These are phyloP conservation scores for Thielaviopsis punctulata DNA, from an alignment of 2,329 filamentous ascomycete species.

Conservation along the genomic window DNA sequence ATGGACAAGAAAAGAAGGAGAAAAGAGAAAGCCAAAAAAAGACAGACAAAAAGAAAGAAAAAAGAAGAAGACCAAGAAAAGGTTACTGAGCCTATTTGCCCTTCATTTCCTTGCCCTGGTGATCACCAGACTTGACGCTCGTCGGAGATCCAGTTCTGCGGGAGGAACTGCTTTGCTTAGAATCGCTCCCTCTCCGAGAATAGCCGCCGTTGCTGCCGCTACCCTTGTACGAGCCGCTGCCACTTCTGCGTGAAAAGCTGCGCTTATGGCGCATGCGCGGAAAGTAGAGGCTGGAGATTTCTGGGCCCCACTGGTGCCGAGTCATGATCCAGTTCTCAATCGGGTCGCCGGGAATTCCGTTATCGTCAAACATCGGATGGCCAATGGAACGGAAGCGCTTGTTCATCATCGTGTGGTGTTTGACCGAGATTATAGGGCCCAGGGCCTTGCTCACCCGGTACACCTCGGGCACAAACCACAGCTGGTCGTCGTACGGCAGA, in stretches of 20 bases:
- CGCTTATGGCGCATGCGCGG: too few relatives aligned
- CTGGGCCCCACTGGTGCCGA: too few relatives aligned
- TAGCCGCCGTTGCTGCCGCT: too few relatives aligned
- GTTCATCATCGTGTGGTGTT: constrained; percentile 33
- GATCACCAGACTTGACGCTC: neutral
- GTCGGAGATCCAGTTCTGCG: too few relatives aligned
- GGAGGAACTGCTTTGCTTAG: too few relatives aligned
- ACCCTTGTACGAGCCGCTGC: too few relatives aligned
- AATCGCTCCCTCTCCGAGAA: too few relatives aligned
- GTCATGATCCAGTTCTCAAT: too few relatives aligned
- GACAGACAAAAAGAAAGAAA: constrained; percentile 6
- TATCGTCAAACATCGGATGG: neutral
- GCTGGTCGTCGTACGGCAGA: constrained; percentile 41
- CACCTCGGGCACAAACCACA: constrained; percentile 44
- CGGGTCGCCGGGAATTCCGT: neutral
- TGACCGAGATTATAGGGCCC: constrained; percentile 47
- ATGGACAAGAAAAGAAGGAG: neutral
- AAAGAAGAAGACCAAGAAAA: neutral
- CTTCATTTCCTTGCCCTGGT: too few relatives aligned
- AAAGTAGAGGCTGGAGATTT: too few relatives aligned
- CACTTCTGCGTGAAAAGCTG: too few relatives aligned
- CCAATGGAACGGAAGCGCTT: neutral
- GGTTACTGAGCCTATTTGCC: neutral
- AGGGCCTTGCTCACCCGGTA: constrained; percentile 41
- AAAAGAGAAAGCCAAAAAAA: constrained; percentile 1